Percentiles rank a stretch among this genome's conserved stretches.
Conservation (phyloP, 805 yeast species). For the Metschnikowia cerradonensis region DNA sequence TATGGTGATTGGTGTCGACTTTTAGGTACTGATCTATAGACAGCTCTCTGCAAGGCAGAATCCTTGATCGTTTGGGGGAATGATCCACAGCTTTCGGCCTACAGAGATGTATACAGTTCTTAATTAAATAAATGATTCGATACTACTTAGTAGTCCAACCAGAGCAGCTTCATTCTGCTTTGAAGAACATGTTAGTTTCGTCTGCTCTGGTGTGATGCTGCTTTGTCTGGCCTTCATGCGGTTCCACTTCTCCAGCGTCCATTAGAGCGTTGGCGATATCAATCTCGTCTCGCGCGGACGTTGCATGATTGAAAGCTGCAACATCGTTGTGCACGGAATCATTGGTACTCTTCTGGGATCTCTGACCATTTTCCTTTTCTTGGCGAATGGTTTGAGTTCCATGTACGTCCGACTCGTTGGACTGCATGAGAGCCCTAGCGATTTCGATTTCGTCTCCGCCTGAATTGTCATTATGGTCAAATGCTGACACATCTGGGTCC, state of each 20-base stretch:
- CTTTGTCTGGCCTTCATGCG: neutral
- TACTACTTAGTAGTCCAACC: too few species aligned
- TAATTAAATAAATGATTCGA: neutral
- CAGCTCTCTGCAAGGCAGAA: neutral
- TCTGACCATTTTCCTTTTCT: neutral
- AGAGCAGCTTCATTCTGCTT: constrained; percentile 4
- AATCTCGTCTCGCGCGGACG: neutral
- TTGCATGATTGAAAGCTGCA: neutral
- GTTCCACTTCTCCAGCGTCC: neutral
- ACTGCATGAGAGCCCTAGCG: constrained; percentile 62
- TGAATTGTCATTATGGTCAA: constrained; percentile 20
- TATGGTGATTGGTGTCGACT: constrained; percentile 95
- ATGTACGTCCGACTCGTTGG: constrained; percentile 38
- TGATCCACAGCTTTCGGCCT: neutral
- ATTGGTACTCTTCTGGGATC: neutral
- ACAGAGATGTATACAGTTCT: neutral
- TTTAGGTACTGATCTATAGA: constrained; percentile 30
- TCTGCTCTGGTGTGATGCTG: constrained; percentile 6
- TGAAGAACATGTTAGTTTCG: constrained; percentile 17
- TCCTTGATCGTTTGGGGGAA: constrained; percentile 19
- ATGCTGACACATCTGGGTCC: constrained; percentile 54
- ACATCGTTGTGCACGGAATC: neutral
- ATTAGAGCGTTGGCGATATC: constrained; percentile 4
- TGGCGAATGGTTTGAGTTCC: neutral
- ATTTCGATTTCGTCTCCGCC: constrained; percentile 58